Base-by-base conservation (phyloP, 176 grass and related monocot genomes). In the Eleusine coracana region DNA sequence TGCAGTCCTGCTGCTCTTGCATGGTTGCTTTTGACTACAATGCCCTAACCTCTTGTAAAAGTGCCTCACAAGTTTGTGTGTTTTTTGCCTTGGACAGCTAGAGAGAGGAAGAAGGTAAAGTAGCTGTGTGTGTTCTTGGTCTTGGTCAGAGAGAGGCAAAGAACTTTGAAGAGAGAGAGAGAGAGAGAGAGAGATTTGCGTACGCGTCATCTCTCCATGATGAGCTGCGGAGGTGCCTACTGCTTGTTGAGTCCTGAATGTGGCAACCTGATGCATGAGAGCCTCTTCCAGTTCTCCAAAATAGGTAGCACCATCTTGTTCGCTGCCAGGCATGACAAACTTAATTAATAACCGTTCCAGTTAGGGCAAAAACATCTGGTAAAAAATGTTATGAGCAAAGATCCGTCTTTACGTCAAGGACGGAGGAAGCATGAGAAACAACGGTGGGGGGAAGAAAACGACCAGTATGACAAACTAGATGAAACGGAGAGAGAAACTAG, bases 211-310 rank as follows among this genome's bases (percentile, higher is more conserved):
- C 18, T 92, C 81, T 71, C 79, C 92, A 80, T 88, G 77, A 66
- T 83, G 88, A 90, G 42, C 67, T 23, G 68, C 18, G 31, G 89
- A 87, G 59, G 75, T 83, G 75, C 63, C 80, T 80, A 78, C 78
- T 76, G 85, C 60, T 63, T 82, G 91, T 75, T 84, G 85, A 74
- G 85, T 39, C 68, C 85, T 83, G 40, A 89, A 81, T 49, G 90
- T 68, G 75, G 76, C 79, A 40, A 89, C 92, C 82, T 90, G 82
- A 58, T 94, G 92, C 86, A 89, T 89, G 67, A 97, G 87, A 89
- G 95, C 95, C 54, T 89, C 88, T 71, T 94, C 95, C 82, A 97
- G 70, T 76, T 86, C 95, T 52, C 92, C 95, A 72, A 94, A 91
- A 66, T 94, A 97, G 71, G 83, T 11, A 4, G 73, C 81, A 62